phyloP scores from a whole-genome alignment of 2,329 filamentous ascomycete species.

The Diaporthe velutina region DNA sequence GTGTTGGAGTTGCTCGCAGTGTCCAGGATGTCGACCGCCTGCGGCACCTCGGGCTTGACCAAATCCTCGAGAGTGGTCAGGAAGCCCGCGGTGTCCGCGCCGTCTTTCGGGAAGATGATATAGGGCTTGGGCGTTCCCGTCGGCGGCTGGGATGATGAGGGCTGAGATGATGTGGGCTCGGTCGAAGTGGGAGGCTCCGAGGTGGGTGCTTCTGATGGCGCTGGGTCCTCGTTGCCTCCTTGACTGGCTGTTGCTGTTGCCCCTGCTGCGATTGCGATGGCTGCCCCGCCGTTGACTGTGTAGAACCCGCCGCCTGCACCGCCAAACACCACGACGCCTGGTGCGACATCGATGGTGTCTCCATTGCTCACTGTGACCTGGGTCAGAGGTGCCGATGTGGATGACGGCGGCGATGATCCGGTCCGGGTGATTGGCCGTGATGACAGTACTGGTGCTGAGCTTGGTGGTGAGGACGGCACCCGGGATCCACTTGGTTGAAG shows the following conservation, averaged over 20 bases:
- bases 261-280: constrained; percentile 16
- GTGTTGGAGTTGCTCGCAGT: constrained; percentile 1
- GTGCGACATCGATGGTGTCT: background rate
- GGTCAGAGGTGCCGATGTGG: background rate
- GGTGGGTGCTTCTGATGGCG: background rate
- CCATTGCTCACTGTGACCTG: constrained; percentile 10
- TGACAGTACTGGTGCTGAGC: background rate
- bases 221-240: background rate
- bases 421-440: background rate
- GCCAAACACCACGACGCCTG: background rate
- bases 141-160: background rate
- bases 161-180: background rate
- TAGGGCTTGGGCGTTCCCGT: background rate
- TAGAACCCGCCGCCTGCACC: constrained; percentile 1
- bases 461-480: background rate
- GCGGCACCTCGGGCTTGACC: constrained; percentile 17
- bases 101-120: constrained; percentile 4
- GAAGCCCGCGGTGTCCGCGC: constrained; percentile 6
- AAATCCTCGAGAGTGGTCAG: constrained; percentile 2
- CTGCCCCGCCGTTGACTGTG: background rate
- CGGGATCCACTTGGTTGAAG: background rate
- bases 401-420: background rate
- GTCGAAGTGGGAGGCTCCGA: background rate
- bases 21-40: constrained; percentile 1
- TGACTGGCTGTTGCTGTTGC: constrained; percentile 5